A percentile compares a stretch with the other conserved stretches of the same genome.
These are phyloP conservation scores for Boletus huronensis DNA, from an alignment of 768 basidiomycete species.

Conservation along the genomic window DNA sequence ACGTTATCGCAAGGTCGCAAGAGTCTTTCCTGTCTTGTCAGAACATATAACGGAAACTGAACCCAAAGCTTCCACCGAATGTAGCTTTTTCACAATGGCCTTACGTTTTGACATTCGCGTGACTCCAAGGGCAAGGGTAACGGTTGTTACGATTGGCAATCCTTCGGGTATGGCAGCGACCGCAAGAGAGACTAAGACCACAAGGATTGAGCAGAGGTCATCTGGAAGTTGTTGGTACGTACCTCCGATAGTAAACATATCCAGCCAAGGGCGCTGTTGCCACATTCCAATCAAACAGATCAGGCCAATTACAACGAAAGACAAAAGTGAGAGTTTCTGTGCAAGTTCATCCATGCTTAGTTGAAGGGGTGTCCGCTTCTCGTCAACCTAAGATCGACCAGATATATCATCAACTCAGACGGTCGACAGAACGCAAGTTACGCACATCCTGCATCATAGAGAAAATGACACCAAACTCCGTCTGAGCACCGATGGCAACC, in stretches of 20 bases:
- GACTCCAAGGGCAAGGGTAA: slow-evolving; percentile 93
- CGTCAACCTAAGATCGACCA: slow-evolving; percentile 51
- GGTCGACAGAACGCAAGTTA: slow-evolving; percentile 1
- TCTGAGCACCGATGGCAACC: slow-evolving; percentile 78
- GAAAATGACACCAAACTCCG: slow-evolving; percentile 95
- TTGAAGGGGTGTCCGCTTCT: slow-evolving; percentile 90
- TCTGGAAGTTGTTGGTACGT: slow-evolving; percentile 19
- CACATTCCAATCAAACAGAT: slow-evolving; percentile 88
- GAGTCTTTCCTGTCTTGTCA: slow-evolving; percentile 80
- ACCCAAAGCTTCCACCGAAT: slow-evolving; percentile 90
- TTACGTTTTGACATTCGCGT: slow-evolving; percentile 91
- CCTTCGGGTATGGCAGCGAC: slow-evolving; percentile 99
- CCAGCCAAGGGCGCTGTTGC: slow-evolving; percentile 85
- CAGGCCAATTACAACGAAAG: slow-evolving; percentile 91
- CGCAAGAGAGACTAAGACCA: slow-evolving; percentile 78
- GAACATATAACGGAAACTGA: slow-evolving; percentile 97
- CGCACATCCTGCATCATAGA: slow-evolving; percentile 96
- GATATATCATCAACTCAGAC: background rate
- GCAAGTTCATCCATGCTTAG: slow-evolving; percentile 96
- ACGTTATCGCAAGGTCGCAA: background rate
- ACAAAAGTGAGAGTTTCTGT: slow-evolving; percentile 82
- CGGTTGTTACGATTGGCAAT: slow-evolving; percentile 93
- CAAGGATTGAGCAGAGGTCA: slow-evolving; percentile 10
- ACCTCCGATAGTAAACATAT: slow-evolving; percentile 99
- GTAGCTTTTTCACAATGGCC: slow-evolving; percentile 95